Evolutionary conservation across 352 stramenopile species (phyloP), one percentile per base, ranked within the genome.

Genomic region (Pythium folliculosum): DNA sequence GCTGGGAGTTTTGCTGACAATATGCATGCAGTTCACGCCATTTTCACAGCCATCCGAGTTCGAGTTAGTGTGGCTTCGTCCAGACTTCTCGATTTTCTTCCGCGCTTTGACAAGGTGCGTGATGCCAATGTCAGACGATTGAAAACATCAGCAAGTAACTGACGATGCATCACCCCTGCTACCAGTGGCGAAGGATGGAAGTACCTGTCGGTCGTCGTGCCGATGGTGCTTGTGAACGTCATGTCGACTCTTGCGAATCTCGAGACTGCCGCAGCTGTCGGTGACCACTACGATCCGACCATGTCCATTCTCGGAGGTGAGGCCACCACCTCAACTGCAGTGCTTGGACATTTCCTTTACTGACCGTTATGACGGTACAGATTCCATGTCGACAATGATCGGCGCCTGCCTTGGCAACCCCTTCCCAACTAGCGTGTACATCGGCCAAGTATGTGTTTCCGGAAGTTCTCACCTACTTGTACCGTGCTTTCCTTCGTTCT

Each of bases 141-240:
- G 14, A 47, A n/a, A 17, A 47, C 21, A 22, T 35, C 14, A 10
- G 9, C 10, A 22, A 23, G 6, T 16, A 53, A 17, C n/a, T 38
- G 14, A 25, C 1, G 21, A 50, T 19, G 8, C 38, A 13, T 45
- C 12, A n/a, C 7, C 19, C 38, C 23, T 43, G 52, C 22, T 67
- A 19, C 19, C 56, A 71, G 69, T 63, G 68, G 76, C 37, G 69
- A 76, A 19, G 65, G 65, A 3, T 81, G 67, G 71, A 77, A 77
- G 30, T 84, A 79, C 55, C 51, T 84, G 22, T 76, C 73, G 3
- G 75, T 84, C 17, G 70, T 81, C 32, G 61, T 81, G 5, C 76
- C 76, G 2, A 74, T 84, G 76, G 71, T 81, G 38, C 65, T 81
- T 9, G 73, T 81, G 45, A 84, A 84, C 58, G 68, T 84, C 53